Conservation (phyloP, 495 filamentous ascomycete species). For the Beverwykella pulmonaria region DNA sequence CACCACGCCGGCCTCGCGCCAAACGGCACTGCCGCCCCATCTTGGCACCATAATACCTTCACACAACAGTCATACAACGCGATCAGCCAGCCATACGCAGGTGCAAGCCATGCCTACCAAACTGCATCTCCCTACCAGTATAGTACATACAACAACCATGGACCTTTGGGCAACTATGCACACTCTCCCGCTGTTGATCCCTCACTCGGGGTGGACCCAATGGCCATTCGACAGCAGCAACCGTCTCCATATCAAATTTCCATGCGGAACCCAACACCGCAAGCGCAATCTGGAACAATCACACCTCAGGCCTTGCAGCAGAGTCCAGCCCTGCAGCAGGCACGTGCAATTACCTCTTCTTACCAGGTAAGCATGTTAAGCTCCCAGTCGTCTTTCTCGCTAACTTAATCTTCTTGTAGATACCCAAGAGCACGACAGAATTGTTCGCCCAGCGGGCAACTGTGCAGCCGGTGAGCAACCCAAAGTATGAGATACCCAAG, state of each 20-base stretch:
- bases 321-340: conserved; percentile 9
- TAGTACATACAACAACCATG: conserved; percentile 13
- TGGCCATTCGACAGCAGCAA: conserved; percentile 18
- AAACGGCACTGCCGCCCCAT: background rate
- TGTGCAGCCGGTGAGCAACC: conserved; percentile 12
- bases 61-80: conserved; percentile 12
- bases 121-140: conserved; percentile 37
- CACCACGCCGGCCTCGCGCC: conserved; percentile 6
- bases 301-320: conserved; percentile 45
- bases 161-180: conserved; percentile 14
- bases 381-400: background rate
- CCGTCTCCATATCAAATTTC: conserved; percentile 24
- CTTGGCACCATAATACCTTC: conserved; percentile 27
- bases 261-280: conserved; percentile 9
- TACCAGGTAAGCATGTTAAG: conserved; percentile 25
- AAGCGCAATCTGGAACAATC: conserved; percentile 37
- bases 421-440: conserved; percentile 30
- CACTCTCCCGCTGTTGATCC: conserved; percentile 18
- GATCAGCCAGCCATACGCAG: conserved; percentile 15
- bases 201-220: conserved; percentile 3
- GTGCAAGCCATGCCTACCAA: conserved; percentile 11
- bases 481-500: conserved; percentile 36
- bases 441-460: conserved; percentile 21
- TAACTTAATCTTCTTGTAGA: conserved; percentile 5
- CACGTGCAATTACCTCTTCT: background rate